phyloP scores from a whole-genome alignment of 805 yeast species.

The Myxozyma vanderwaltii region DNA sequence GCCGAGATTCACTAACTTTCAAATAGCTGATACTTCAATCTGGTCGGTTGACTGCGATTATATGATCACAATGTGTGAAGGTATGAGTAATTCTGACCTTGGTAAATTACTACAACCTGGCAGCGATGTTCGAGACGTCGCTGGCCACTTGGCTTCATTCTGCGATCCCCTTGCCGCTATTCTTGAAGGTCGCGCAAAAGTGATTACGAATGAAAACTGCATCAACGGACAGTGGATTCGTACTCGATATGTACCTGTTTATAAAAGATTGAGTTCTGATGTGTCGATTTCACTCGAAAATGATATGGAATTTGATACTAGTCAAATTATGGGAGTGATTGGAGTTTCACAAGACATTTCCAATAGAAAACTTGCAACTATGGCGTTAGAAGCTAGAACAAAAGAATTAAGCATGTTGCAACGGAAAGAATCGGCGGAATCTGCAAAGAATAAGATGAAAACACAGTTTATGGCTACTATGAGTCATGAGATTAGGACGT shows the following conservation, averaged over 20 bases:
- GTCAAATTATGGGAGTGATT: constrained; percentile 10
- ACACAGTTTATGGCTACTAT: constrained; percentile 24
- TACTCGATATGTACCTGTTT: constrained; percentile 20
- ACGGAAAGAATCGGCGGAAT: constrained; percentile 14
- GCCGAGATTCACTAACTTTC: neutral
- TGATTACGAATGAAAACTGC: neutral
- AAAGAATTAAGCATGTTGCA: constrained; percentile 7
- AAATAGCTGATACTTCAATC: constrained; percentile 14
- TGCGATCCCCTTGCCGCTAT: constrained; percentile 5
- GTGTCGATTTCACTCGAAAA: neutral
- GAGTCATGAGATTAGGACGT: constrained; percentile 25
- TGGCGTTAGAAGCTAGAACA: constrained; percentile 18
- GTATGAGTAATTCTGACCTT: constrained; percentile 6
- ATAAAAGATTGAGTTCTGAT: neutral
- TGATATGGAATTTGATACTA: constrained; percentile 14
- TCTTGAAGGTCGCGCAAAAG: constrained; percentile 2
- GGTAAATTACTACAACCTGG: constrained; percentile 5
- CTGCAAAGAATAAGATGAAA: constrained; percentile 12
- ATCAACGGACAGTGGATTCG: constrained; percentile 17
- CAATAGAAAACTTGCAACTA: constrained; percentile 12
- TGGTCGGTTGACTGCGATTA: constrained; percentile 19
- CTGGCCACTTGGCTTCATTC: neutral
- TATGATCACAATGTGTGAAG: constrained; percentile 15
- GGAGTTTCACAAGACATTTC: constrained; percentile 17
- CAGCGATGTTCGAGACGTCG: constrained; percentile 1